Conservation (phyloP, 176 grass and related monocot species). For the Stipa capillata region DNA sequence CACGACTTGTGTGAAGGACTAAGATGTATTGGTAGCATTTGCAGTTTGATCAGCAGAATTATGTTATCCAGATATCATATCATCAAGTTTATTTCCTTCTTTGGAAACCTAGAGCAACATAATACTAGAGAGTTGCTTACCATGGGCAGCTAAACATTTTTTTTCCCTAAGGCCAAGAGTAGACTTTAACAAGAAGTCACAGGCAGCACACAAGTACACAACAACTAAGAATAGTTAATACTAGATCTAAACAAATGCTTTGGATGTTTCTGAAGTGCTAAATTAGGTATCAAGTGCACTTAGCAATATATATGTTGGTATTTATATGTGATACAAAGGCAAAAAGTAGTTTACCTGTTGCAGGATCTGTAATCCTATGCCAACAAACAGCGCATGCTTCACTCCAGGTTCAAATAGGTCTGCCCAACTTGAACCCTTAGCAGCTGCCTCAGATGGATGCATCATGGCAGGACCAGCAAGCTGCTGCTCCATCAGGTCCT, state of each 20-base stretch:
- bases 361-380: constrained; percentile 83
- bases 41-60: not conserved
- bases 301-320: not conserved
- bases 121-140: not conserved
- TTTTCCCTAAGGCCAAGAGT: not conserved
- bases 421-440: constrained; percentile 58
- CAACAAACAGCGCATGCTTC: constrained; percentile 73
- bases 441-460: constrained; percentile 62
- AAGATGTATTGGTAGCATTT: not conserved
- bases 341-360: constrained; percentile 66
- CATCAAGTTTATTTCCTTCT: not conserved
- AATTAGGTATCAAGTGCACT: not conserved
- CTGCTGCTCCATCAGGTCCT: constrained; percentile 61
- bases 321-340: not conserved
- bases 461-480: constrained; percentile 92
- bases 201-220: not conserved
- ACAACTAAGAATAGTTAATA: not conserved
- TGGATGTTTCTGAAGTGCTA: not conserved
- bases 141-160: not conserved
- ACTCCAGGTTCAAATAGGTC: constrained; percentile 92
- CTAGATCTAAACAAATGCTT: not conserved
- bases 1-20: not conserved
- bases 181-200: not conserved
- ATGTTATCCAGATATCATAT: not conserved
- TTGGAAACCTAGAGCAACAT: not conserved